Base-by-base conservation (phyloP, 257 asterid genomes). In the Ilex asprella region DNA sequence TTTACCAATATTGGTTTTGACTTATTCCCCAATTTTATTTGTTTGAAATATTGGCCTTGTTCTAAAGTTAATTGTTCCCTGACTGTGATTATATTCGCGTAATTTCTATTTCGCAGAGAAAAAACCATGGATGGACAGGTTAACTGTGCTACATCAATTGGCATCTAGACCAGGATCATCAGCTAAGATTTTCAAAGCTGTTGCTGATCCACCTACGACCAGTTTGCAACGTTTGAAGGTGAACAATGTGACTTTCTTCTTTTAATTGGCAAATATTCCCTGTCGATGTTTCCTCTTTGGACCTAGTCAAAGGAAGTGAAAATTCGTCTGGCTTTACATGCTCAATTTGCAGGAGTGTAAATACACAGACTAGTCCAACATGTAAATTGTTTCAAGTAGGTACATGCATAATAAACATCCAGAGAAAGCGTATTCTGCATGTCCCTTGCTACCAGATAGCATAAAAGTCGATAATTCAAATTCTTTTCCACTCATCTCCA, bases 181-280 rank as follows among this genome's bases (percentile, higher is more conserved):
- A 39, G 73, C 95, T 58, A 81, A 79, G 76, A 86, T 89, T 66
- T 92, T 92, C 78, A 92, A 92, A 82, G 97, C 98, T 71, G 74
- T 78, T 60, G 97, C 99, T 12, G 99, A 92, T 60, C 99, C 99
- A 31, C 99, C 99, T 41, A 92, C 99, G 16, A 92, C 99, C 63
- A 92, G 95, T 76, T 81, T 92, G 79, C 99, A 92, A 75, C 96
- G 96, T 62, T 73, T 92, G 52, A 91, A 91, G 93, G 96, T 89
- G 68, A 72, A 65, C 56, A 64, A 61, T 41, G 64, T 65, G 70
- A 15, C 47, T 27, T 69, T 10, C 16, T 71, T 61, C 61, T 56
- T 53, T 6, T 21, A 14, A n/a, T 3, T 3, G 57, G 30, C n/a
- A 46, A 35, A 14, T 46, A 12, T 12, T 46, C 14, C 15, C n/a